Conservation (phyloP, 768 basidiomycete species). For the Paxillus rubicundulus region DNA sequence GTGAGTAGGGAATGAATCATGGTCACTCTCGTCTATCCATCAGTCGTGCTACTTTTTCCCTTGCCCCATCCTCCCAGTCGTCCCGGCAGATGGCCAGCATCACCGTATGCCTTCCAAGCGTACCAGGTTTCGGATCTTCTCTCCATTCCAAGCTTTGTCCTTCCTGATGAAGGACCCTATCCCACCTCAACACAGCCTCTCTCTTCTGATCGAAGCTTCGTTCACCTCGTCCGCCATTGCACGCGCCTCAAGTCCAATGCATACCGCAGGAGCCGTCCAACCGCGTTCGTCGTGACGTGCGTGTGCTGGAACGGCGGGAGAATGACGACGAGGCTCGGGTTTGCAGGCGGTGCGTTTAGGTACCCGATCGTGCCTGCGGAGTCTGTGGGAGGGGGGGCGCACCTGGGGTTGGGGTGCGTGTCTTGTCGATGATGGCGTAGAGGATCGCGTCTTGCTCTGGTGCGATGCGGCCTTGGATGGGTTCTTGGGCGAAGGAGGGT, state of each 20-base stretch:
- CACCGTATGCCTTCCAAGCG: constrained; percentile 37
- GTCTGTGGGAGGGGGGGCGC: constrained; percentile 4
- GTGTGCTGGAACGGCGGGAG: constrained; percentile 61
- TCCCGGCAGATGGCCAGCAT: constrained; percentile 45
- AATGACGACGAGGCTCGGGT: constrained; percentile 48
- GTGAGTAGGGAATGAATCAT: too few relatives aligned
- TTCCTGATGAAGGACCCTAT: constrained; percentile 45
- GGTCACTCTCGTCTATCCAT: constrained; percentile 7
- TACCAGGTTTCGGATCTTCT: constrained; percentile 16
- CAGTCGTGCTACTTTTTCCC: constrained; percentile 2
- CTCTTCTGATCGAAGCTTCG: constrained; percentile 39
- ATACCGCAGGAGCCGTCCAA: constrained; percentile 49
- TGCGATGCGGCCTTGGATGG: constrained; percentile 37
- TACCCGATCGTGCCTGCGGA: constrained; percentile 56
- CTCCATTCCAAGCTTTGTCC: constrained; percentile 35
- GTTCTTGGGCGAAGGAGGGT: constrained; percentile 34
- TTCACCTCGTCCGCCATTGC: constrained; percentile 57
- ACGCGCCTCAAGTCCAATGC: constrained; percentile 55
- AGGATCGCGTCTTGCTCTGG: constrained; percentile 35
- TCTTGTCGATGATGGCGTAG: constrained; percentile 57
- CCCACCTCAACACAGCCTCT: constrained; percentile 57
- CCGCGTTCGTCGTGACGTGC: constrained; percentile 56
- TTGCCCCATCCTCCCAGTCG: constrained; percentile 22
- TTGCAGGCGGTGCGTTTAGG: constrained; percentile 39
- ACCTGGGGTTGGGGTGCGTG: constrained; percentile 13